Evolutionary conservation across 306 rosid genomes (phyloP).

Genomic region (Boehmeria nivea): DNA sequence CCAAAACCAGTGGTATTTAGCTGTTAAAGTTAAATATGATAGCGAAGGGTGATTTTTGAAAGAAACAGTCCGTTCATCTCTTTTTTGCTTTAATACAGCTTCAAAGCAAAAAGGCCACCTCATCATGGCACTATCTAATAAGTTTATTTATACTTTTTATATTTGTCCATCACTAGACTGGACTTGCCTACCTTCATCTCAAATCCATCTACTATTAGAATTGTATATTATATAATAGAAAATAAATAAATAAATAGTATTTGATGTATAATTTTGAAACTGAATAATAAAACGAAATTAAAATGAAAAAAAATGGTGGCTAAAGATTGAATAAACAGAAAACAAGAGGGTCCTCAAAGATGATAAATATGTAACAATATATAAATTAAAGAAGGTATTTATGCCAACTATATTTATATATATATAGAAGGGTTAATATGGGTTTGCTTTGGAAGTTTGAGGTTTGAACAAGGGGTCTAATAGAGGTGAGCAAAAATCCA

Average conservation of each 20-base stretch:
- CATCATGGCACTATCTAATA: slow-evolving; percentile 18
- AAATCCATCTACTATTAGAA: neutral
- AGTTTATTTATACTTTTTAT: neutral
- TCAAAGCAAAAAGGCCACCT: slow-evolving; percentile 36
- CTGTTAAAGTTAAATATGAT: slow-evolving; percentile 31
- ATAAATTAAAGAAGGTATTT: neutral
- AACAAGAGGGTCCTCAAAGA: neutral
- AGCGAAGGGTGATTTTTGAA: slow-evolving; percentile 35
- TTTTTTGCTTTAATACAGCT: slow-evolving; percentile 42
- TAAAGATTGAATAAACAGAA: slow-evolving; percentile 28
- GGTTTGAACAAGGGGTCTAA: slow-evolving; percentile 28
- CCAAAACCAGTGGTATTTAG: neutral
- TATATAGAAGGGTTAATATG: neutral
- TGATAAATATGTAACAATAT: no score
- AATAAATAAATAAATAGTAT: neutral
- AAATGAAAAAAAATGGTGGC: no score
- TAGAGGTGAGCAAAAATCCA: slow-evolving; percentile 30
- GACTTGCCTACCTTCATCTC: slow-evolving; percentile 2
- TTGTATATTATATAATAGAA: neutral
- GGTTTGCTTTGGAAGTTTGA: slow-evolving; percentile 32
- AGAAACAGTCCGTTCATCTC: slow-evolving; percentile 26
- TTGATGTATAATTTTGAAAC: neutral
- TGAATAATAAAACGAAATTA: slow-evolving; percentile 1
- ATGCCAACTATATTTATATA: neutral
- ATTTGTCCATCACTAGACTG: slow-evolving; percentile 17